phyloP scores from a whole-genome alignment of 352 stramenopile species.

The Phytopythium oedochilum region DNA sequence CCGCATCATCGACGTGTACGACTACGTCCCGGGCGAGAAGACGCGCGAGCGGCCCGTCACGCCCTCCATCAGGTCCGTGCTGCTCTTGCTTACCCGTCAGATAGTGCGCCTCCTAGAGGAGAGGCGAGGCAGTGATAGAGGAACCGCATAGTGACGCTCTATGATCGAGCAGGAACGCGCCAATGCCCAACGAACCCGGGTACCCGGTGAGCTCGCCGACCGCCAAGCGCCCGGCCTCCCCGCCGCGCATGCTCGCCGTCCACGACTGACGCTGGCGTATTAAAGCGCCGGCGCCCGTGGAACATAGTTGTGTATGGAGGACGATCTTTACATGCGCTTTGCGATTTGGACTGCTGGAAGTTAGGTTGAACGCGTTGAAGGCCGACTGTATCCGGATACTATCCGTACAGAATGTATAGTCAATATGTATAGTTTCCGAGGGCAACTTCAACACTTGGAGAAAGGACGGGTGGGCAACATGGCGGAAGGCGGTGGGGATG shows the following conservation, averaged over 20 bases:
- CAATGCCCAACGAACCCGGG: conserved; percentile 38
- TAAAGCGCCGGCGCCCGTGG: no score
- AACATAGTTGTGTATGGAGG: no score
- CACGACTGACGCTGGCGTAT: no score
- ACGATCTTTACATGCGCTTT: no score
- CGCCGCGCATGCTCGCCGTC: conserved; percentile 42
- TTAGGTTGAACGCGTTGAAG: no score
- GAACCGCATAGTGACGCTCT: no score
- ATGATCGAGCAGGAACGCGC: conserved; percentile 49
- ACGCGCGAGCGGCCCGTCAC: conserved; percentile 63
- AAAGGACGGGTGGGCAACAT: background rate
- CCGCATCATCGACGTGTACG: conserved; percentile 88
- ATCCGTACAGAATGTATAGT: no score
- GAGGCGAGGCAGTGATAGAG: no score
- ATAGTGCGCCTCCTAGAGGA: no score
- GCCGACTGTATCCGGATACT: no score
- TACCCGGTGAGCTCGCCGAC: conserved; percentile 27
- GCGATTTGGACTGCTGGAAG: no score
- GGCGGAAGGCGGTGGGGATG: background rate
- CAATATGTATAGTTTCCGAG: background rate
- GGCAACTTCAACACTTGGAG: background rate
- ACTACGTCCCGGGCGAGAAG: conserved; percentile 65
- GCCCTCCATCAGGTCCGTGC: conserved; percentile 56
- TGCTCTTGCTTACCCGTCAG: no score
- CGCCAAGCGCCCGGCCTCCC: conserved; percentile 39